Evolutionary conservation across 139 green algal genomes (phyloP).

Genomic region (Marvania coccoides): DNA sequence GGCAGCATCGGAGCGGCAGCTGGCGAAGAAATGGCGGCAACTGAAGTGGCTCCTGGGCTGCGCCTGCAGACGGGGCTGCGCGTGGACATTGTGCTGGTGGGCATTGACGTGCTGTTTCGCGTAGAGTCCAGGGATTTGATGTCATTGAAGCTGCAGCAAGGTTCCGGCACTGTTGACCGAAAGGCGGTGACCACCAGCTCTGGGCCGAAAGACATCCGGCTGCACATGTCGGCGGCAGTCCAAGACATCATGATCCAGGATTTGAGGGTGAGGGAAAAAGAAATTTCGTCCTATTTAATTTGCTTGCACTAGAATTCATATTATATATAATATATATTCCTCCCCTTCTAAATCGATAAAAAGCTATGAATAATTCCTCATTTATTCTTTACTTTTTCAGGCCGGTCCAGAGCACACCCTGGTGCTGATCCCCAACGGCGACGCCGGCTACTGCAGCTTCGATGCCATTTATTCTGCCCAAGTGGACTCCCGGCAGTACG

Average conservation of each 20-base stretch:
- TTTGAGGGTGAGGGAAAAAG: conserved; percentile 20
- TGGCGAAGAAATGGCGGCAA: too few species aligned
- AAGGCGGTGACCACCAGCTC: conserved; percentile 7
- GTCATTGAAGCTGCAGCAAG: conserved; percentile 39
- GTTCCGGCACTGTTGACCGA: conserved; percentile 2
- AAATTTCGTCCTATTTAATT: neutral
- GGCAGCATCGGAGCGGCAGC: neutral
- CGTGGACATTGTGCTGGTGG: conserved; percentile 30
- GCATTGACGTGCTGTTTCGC: conserved; percentile 33
- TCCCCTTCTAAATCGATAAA: neutral
- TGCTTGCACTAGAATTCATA: neutral
- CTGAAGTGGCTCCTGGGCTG: neutral
- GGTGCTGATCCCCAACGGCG: conserved; percentile 33
- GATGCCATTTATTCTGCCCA: conserved; percentile 13
- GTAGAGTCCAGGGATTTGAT: conserved; percentile 42
- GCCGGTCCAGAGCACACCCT: conserved; percentile 21
- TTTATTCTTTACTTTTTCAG: neutral
- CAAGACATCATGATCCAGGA: conserved; percentile 29
- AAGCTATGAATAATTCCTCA: neutral
- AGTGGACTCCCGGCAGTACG: neutral
- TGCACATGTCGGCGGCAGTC: conserved; percentile 17
- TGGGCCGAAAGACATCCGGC: conserved; percentile 12
- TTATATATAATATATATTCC: neutral
- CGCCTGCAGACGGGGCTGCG: conserved; percentile 1
- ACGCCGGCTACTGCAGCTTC: conserved; percentile 14